These are phyloP conservation scores for Termitomyces sp. DNA, from an alignment of 768 basidiomycete genomes.

Conservation along the genomic window DNA sequence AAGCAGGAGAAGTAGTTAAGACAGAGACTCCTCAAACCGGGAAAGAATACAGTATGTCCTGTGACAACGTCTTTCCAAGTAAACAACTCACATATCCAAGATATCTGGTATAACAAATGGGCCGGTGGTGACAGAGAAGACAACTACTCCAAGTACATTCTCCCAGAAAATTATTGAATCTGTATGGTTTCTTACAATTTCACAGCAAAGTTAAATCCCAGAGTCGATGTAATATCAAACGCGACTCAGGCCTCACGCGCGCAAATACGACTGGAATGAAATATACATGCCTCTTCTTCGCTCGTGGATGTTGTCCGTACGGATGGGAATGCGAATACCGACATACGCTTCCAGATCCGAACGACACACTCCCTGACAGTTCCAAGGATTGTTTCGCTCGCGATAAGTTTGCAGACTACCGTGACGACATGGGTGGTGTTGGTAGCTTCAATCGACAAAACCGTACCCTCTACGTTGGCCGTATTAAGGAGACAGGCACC, in stretches of 20 bases:
- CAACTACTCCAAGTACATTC: constrained; percentile 83
- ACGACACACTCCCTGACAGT: constrained; percentile 71
- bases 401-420: constrained; percentile 95
- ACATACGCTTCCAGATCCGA: constrained; percentile 77
- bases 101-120: constrained; percentile 99
- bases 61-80: neutral
- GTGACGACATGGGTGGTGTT: constrained; percentile 99
- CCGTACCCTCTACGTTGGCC: constrained; percentile 89
- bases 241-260: constrained; percentile 88
- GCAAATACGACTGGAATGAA: constrained; percentile 91
- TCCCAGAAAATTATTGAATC: neutral
- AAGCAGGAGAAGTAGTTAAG: constrained; percentile 85
- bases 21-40: constrained; percentile 86
- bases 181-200: constrained; percentile 6
- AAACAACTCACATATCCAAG: constrained; percentile 28
- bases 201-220: constrained; percentile 89
- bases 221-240: constrained; percentile 83
- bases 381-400: constrained; percentile 96
- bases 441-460: constrained; percentile 95
- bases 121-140: constrained; percentile 99
- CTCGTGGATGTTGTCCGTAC: constrained; percentile 95
- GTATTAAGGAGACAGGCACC: constrained; percentile 86
- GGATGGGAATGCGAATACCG: constrained; percentile 98
- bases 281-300: constrained; percentile 93
- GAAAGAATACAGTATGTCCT: constrained; percentile 86